Conservation (phyloP, 2,329 filamentous ascomycete genomes). For the Aureobasidium lini region DNA sequence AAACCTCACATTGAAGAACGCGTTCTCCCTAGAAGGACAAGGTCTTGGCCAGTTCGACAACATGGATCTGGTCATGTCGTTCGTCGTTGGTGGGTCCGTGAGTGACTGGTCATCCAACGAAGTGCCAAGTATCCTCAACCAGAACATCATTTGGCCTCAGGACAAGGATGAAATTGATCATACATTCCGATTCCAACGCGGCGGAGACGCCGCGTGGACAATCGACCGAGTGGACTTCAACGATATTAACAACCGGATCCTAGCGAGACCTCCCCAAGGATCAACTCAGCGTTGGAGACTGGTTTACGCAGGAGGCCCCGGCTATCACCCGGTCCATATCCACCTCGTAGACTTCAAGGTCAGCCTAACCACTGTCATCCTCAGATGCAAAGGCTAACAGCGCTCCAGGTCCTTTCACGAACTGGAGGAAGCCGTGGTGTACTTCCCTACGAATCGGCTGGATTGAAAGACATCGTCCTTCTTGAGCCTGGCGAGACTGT, state of each 20-base stretch:
- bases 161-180: constrained; percentile 24
- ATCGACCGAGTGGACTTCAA: constrained; percentile 30
- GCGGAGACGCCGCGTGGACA: constrained; percentile 23
- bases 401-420: constrained; percentile 41
- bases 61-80: constrained; percentile 45
- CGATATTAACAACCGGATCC: constrained; percentile 28
- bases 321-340: constrained; percentile 49
- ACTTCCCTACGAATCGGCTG: constrained; percentile 46
- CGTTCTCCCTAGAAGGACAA: constrained; percentile 19
- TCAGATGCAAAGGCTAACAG: constrained; percentile 18
- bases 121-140: constrained; percentile 23
- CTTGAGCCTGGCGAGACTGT: constrained; percentile 47
- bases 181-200: constrained; percentile 25
- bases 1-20: constrained; percentile 28
- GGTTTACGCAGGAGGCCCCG: constrained; percentile 44
- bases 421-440: constrained; percentile 39
- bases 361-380: background rate
- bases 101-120: constrained; percentile 32
- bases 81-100: constrained; percentile 21
- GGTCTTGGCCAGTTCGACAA: constrained; percentile 43
- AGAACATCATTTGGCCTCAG: constrained; percentile 22
- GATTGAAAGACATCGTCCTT: constrained; percentile 53
- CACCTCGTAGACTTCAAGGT: constrained; percentile 45
- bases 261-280: constrained; percentile 27
- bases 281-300: constrained; percentile 31